phyloP scores from a whole-genome alignment of 164 flowering plant species.

The Brasenia schreberi region DNA sequence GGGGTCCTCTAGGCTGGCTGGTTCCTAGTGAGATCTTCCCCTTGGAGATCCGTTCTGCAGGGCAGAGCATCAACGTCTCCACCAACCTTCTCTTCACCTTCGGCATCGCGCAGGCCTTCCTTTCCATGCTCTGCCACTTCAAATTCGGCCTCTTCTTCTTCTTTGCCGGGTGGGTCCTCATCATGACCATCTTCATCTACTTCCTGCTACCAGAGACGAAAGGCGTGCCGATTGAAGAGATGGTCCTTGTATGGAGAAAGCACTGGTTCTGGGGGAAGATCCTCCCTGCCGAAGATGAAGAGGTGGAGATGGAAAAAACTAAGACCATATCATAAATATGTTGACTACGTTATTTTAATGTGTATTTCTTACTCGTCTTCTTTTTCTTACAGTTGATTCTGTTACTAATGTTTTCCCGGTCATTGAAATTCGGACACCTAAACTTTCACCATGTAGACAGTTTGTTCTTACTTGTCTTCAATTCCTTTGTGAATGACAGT shows the following conservation, averaged over 20 bases:
- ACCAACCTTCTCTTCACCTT: constrained; percentile 11
- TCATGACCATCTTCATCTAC: constrained; percentile 7
- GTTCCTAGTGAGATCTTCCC: constrained; percentile 13
- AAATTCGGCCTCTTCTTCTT: constrained; percentile 12
- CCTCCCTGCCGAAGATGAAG: background rate
- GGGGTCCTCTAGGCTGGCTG: constrained; percentile 13
- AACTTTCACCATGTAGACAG: too few species aligned
- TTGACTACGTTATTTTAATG: too few species aligned
- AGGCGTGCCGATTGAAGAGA: constrained; percentile 8
- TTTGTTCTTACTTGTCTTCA: too few species aligned
- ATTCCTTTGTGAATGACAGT: too few species aligned
- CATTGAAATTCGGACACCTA: too few species aligned
- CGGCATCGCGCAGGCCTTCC: constrained; percentile 9
- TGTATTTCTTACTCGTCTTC: too few species aligned
- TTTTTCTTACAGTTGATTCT: too few species aligned
- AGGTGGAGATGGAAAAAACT: background rate
- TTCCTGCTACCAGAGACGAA: constrained; percentile 12
- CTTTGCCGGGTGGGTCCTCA: constrained; percentile 5
- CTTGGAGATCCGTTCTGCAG: constrained; percentile 11
- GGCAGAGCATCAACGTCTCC: constrained; percentile 8
- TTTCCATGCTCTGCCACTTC: constrained; percentile 8
- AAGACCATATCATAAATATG: background rate
- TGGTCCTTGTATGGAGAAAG: constrained; percentile 6
- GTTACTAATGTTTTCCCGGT: too few species aligned
- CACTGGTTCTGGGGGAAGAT: constrained; percentile 11